These are phyloP conservation scores for Zygoascus flipseniorum DNA, from an alignment of 805 yeast genomes.

Conservation along the genomic window DNA sequence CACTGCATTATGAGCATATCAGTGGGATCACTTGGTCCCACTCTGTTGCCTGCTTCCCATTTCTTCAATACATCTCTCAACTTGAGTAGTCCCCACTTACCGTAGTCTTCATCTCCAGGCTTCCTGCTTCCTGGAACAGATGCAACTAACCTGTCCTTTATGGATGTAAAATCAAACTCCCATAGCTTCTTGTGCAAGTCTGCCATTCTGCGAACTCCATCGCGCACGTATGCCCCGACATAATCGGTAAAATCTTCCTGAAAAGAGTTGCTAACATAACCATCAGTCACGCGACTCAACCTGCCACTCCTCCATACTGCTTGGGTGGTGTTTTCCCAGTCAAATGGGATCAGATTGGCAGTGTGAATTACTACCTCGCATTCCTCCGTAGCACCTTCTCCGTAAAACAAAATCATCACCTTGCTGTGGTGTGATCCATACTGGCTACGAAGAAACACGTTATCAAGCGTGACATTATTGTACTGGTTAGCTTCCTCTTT, in stretches of 20 bases:
- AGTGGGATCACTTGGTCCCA: not conserved
- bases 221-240: conserved; percentile 16
- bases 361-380: conserved; percentile 26
- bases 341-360: conserved; percentile 25
- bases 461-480: conserved; percentile 17
- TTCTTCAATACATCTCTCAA: conserved; percentile 10
- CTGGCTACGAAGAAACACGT: conserved; percentile 13
- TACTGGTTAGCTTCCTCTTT: conserved; percentile 3
- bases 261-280: conserved; percentile 7
- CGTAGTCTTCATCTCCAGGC: conserved; percentile 5
- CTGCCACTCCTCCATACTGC: conserved; percentile 26
- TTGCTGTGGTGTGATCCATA: conserved; percentile 29
- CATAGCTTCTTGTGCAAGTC: conserved; percentile 12
- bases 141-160: conserved; percentile 21
- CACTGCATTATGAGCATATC: conserved; percentile 16
- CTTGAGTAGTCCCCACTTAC: conserved; percentile 18
- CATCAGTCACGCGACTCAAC: conserved; percentile 2
- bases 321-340: conserved; percentile 28
- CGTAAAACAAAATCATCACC: conserved; percentile 24
- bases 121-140: conserved; percentile 27
- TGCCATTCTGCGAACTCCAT: conserved; percentile 3
- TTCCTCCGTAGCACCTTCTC: not conserved
- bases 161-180: conserved; percentile 20
- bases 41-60: not conserved
- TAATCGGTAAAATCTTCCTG: conserved; percentile 22